Base-by-base conservation (phyloP, 1,139 yeast genomes). In the Candida sp. region DNA sequence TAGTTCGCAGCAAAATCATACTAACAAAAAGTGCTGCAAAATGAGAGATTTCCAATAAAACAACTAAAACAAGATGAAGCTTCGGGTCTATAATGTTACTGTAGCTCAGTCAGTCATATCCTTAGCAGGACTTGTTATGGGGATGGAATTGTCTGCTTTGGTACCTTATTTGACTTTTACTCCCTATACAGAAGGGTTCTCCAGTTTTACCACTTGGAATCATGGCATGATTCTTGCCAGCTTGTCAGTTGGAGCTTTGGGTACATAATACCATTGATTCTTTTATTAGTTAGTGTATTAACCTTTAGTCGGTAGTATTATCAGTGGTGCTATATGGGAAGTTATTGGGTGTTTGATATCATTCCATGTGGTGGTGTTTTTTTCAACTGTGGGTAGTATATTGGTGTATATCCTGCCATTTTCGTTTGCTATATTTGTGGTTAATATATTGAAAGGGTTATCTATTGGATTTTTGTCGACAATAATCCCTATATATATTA, bases 401-500 rank as follows among this genome's bases (percentile, higher is more conserved):
- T 48, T 61, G 9, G 54, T 55, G 3, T 56, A 59, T 29, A 47
- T 61, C 23, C 68, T 68, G 63, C 52, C 56, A 9, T 57, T 54
- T 36, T 48, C 58, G 4, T 55, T 57, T 36, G 46, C 64, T 33
- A 49, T 68, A 5, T 60, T 66, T 2, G 36, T 63, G 9, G 70
- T 68, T 21, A 52, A 67, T 30, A 46, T 63, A 2, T 41, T 62
- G 12, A 68, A 65, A 45, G 75, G 75, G 0, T 22, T 60, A 3
- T 51, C 68, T 5, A 50, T 66, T 39, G 75, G 75, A 2, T 48
- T 66, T 32, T 54, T 63, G 7, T 55, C 64, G 12, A 57, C 64
- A n/a, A 44, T 62, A n/a, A 52, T 65, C 2, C 73, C 73, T 0
- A 56, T 66, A 2, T 70, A 70, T 45, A 52, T 64, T 2, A 52